Base-by-base conservation (phyloP, 1,139 yeast species). In the Suhomyces ambrosiae region DNA sequence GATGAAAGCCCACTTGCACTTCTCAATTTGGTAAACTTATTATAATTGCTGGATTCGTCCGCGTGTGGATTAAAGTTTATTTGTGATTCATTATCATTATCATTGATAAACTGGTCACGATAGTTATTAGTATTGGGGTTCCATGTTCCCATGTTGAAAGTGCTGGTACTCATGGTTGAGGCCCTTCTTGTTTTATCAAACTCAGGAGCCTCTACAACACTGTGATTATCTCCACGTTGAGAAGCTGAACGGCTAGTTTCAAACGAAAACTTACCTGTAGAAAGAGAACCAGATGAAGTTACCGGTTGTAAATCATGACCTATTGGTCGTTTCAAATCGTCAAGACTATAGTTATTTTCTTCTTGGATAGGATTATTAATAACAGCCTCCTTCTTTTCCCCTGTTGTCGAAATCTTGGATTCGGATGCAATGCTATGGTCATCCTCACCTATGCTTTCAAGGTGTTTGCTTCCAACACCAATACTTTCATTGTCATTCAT, bases 91-190 rank as follows among this genome's bases (percentile, higher is more conserved):
- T 61, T 63, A 44, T 71, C 75, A 46, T 68, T 71, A 34, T 68
- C 76, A 46, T 60, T 65, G 26, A 76, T 74, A 41, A 76, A 76
- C 40, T 71, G 73, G 44, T 74, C 80, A 35, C 82, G 63, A 53
- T 57, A 75, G 35, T 61, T 65, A 30, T 63, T 67, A 8, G 80
- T 74, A 44, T 74, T 69, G 3, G 81, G 81, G 41, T 68, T 65
- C 81, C 81, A 76, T 13, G 61, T 61, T 2, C 80, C 81, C 64
- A 76, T 63, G 41, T 65, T 71, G 49, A 74, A 54, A 22, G 77
- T 61, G 25, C 53, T 58, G 3, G 63, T 60, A 41, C 72, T 67
- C 58, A 61, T 57, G 3, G 71, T 63, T 1, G 75, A 68, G 9
- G 50, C 61, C 41, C 73, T 51, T 44, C 74, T 56, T 5, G 54